Conservation (phyloP, 257 asterid genomes). For the Euphrasia confusa region DNA sequence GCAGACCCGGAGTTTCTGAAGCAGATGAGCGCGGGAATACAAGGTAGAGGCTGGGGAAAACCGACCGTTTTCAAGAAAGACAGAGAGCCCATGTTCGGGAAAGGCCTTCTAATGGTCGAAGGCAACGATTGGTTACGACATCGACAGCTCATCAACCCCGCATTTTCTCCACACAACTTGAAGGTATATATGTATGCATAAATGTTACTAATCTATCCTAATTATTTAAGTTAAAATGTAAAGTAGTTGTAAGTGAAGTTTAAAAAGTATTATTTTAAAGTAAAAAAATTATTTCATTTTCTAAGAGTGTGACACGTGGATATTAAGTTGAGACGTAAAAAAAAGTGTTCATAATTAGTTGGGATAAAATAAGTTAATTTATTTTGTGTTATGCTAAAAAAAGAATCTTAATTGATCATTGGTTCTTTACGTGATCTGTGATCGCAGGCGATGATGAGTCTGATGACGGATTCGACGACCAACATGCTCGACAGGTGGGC, state of each 20-base stretch:
- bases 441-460: conserved; percentile 63
- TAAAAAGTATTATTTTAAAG: no score
- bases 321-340: no score
- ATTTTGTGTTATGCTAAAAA: no score
- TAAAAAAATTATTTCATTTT: no score
- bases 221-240: neutral
- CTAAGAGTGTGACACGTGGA: no score
- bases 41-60: conserved; percentile 85
- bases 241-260: no score
- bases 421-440: neutral
- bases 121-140: conserved; percentile 95
- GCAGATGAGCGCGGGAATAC: conserved; percentile 53
- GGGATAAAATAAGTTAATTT: no score
- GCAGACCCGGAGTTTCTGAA: conserved; percentile 78
- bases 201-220: no score
- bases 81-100: conserved; percentile 86
- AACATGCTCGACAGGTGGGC: conserved; percentile 70
- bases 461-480: conserved; percentile 65
- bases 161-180: conserved; percentile 67
- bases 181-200: conserved; percentile 39
- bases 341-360: no score
- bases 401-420: no score
- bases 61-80: conserved; percentile 74
- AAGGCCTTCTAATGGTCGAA: conserved; percentile 79
- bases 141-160: conserved; percentile 73